Evolutionary conservation across 805 yeast genomes (phyloP).

Genomic region (Pichia phayaonensis): DNA sequence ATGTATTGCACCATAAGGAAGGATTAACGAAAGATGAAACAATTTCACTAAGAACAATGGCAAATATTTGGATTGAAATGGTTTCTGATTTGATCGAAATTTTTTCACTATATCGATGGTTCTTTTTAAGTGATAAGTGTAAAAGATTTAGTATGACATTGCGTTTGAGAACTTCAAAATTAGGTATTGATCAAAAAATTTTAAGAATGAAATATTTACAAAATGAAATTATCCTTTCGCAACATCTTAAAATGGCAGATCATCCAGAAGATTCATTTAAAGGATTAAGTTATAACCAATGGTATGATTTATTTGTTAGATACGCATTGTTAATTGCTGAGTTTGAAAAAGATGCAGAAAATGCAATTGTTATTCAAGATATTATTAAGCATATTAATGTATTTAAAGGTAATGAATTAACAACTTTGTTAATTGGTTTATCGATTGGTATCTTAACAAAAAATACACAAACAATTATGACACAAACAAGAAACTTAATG

Average conservation of each 20-base stretch:
- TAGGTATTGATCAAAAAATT: slow-evolving; percentile 66
- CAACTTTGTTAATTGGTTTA: slow-evolving; percentile 60
- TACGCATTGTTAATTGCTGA: slow-evolving; percentile 62
- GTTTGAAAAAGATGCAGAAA: slow-evolving; percentile 45
- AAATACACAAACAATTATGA: slow-evolving; percentile 48
- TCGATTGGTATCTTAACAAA: slow-evolving; percentile 39
- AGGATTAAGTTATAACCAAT: slow-evolving; percentile 66
- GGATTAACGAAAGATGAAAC: slow-evolving; percentile 20
- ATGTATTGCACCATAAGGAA: slow-evolving; percentile 17
- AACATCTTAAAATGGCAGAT: slow-evolving; percentile 19
- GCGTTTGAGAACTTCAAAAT: slow-evolving; percentile 50
- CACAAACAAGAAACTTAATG: slow-evolving; percentile 54
- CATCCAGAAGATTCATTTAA: slow-evolving; percentile 55
- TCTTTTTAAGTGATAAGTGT: slow-evolving; percentile 71
- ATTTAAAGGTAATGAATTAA: slow-evolving; percentile 53
- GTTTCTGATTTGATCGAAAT: slow-evolving; percentile 80
- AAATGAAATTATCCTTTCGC: slow-evolving; percentile 41
- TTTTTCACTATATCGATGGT: slow-evolving; percentile 67
- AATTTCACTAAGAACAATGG: slow-evolving; percentile 34
- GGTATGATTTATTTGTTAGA: slow-evolving; percentile 83
- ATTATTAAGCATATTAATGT: slow-evolving; percentile 74
- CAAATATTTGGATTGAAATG: slow-evolving; percentile 72
- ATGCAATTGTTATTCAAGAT: slow-evolving; percentile 62
- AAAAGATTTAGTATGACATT: slow-evolving; percentile 63
- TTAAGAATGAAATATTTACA: slow-evolving; percentile 59